Percentiles rank a stretch among this genome's conserved stretches.
Evolutionary conservation across 169 alveolate genomes (phyloP).

Genomic region (Eimeria maxima): DNA sequence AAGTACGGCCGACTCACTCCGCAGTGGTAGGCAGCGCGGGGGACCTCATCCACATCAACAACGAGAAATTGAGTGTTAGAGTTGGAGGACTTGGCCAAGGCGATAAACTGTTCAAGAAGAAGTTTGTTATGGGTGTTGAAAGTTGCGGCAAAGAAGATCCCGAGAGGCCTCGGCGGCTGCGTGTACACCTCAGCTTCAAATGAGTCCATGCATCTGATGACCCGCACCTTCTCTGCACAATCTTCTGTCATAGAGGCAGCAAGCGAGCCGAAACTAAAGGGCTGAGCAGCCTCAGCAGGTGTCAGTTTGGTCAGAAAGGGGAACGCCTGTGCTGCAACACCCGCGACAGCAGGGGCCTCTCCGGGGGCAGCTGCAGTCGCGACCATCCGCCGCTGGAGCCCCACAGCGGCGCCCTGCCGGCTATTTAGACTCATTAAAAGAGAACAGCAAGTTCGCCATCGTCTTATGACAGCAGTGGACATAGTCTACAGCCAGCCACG

Average conservation of each 20-base stretch:
- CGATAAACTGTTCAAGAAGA: constrained; percentile 55
- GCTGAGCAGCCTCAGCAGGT: not conserved
- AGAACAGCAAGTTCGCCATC: constrained; percentile 20
- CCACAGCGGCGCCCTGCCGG: not conserved
- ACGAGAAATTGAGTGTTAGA: constrained; percentile 30
- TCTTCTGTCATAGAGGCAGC: not conserved
- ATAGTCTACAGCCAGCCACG: not conserved
- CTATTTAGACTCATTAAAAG: not conserved
- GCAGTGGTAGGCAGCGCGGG: constrained; percentile 82
- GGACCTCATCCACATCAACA: constrained; percentile 79
- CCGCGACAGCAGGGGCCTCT: constrained; percentile 1
- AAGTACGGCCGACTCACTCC: constrained; percentile 39
- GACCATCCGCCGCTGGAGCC: not conserved
- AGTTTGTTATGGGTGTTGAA: constrained; percentile 55
- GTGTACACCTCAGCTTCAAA: constrained; percentile 78
- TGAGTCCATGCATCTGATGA: constrained; percentile 33
- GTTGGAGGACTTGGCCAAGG: constrained; percentile 36
- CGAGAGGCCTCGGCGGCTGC: constrained; percentile 62
- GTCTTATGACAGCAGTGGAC: not conserved
- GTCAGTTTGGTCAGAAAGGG: not conserved
- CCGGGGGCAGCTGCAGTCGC: not conserved
- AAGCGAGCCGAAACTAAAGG: not conserved
- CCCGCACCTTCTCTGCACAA: constrained; percentile 10
- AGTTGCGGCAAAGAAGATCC: constrained; percentile 49
- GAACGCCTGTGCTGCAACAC: constrained; percentile 20